Percentiles rank a stretch among this genome's conserved stretches.
Evolutionary conservation across 306 rosid genomes (phyloP).

Genomic region (Carpinus fangiana): DNA sequence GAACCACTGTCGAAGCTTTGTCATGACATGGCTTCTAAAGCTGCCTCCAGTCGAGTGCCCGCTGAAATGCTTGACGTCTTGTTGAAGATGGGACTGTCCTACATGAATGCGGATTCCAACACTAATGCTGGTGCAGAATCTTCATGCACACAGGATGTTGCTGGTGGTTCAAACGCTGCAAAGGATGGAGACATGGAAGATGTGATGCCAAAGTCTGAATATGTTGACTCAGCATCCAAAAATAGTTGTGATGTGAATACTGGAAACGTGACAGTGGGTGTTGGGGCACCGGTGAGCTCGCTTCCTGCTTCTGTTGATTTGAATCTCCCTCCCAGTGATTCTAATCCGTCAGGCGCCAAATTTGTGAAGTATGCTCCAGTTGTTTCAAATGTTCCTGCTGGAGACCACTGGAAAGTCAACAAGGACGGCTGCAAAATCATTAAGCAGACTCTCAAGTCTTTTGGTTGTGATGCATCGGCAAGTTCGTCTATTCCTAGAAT

Average conservation of each 20-base stretch:
- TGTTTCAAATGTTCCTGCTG: conserved; percentile 28
- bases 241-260: conserved; percentile 25
- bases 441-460: conserved; percentile 22
- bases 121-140: conserved; percentile 33
- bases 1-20: conserved; percentile 41
- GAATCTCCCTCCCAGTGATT: conserved; percentile 46
- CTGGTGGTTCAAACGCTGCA: conserved; percentile 20
- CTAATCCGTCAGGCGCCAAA: conserved; percentile 23
- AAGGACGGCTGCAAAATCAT: conserved; percentile 27
- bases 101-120: conserved; percentile 31
- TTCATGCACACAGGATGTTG: conserved; percentile 24
- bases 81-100: conserved; percentile 35
- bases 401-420: conserved; percentile 18
- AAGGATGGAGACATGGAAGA: conserved; percentile 18
- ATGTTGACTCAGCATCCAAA: conserved; percentile 31
- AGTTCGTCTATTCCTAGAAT: conserved; percentile 28
- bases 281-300: conserved; percentile 15
- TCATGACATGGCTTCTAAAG: conserved; percentile 42
- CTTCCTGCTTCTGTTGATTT: conserved; percentile 48
- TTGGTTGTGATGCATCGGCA: conserved; percentile 28
- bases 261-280: conserved; percentile 31
- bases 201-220: conserved; percentile 16
- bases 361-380: conserved; percentile 20
- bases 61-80: conserved; percentile 46
- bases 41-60: conserved; percentile 42